phyloP scores from a whole-genome alignment of 306 rosid species.

The Medicago lupulina region DNA sequence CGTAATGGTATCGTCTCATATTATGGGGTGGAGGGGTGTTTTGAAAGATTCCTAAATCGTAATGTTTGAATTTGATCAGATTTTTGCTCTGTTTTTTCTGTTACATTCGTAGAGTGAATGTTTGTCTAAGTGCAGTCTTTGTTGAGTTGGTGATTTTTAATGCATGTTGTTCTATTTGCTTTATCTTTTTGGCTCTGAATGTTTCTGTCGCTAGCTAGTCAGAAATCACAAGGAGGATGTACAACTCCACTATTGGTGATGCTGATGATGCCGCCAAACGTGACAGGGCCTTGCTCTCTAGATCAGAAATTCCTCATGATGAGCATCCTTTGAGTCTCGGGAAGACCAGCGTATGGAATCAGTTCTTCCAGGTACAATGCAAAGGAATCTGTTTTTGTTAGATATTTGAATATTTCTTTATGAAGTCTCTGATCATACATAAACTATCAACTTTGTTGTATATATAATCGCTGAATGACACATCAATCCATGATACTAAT shows the following conservation, averaged over 20 bases:
- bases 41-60: not conserved
- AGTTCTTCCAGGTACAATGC: conserved; percentile 86
- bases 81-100: conserved; percentile 17
- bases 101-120: conserved; percentile 10
- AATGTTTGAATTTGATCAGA: conserved; percentile 3
- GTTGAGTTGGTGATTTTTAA: conserved; percentile 30
- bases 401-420: conserved; percentile 9
- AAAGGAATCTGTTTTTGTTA: conserved; percentile 12
- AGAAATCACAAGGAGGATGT: conserved; percentile 89
- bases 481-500: conserved; percentile 12
- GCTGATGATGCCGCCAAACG: conserved; percentile 58
- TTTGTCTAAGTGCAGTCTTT: conserved; percentile 29
- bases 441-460: conserved; percentile 27
- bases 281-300: conserved; percentile 76
- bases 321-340: conserved; percentile 99
- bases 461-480: conserved; percentile 2
- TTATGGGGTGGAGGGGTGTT: not conserved
- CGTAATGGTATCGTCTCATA: not conserved
- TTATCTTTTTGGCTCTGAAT: conserved; percentile 68
- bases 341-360: conserved; percentile 94
- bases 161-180: conserved; percentile 24
- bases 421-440: conserved; percentile 9
- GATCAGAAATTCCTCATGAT: conserved; percentile 87
- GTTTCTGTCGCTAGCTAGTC: conserved; percentile 98
- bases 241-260: conserved; percentile 58